A percentile compares a stretch with the other conserved stretches of the same genome.
Evolutionary conservation across 2,329 filamentous ascomycete genomes (phyloP).

Genomic region (Fusarium sp.): DNA sequence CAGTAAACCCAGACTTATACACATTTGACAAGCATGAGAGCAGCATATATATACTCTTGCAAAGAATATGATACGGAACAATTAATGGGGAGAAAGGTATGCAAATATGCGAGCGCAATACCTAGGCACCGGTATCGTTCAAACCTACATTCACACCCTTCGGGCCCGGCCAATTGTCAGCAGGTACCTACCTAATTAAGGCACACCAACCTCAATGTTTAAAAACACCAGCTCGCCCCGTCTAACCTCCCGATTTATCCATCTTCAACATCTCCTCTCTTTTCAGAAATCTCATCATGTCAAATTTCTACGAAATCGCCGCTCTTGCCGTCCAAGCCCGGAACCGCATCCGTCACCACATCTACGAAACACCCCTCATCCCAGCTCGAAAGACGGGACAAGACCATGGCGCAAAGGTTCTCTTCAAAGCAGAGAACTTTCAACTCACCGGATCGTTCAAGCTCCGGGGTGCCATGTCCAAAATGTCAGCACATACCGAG

Average conservation of each 20-base stretch:
- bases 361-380: conserved; percentile 6
- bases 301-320: neutral
- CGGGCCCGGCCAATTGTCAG: neutral
- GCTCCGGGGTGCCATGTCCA: conserved; percentile 43
- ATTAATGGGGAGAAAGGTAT: neutral
- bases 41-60: neutral
- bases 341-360: neutral
- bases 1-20: neutral
- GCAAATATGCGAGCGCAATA: neutral
- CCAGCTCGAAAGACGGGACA: neutral
- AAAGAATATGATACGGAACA: neutral
- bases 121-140: neutral
- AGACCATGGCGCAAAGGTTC: neutral
- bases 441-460: conserved; percentile 46
- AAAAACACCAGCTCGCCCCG: neutral
- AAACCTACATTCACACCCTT: neutral
- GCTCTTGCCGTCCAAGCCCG: neutral
- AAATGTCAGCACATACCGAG: conserved; percentile 29
- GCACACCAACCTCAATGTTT: neutral
- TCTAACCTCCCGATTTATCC: neutral
- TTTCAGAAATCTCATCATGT: neutral
- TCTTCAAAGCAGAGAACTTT: conserved; percentile 45
- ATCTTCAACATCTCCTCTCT: neutral
- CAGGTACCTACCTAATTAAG: neutral
- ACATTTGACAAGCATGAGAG: neutral